Percentiles rank a stretch among this genome's conserved stretches.
These are phyloP conservation scores for Sinapis alba DNA, from an alignment of 441 rosid species.

Conservation along the genomic window DNA sequence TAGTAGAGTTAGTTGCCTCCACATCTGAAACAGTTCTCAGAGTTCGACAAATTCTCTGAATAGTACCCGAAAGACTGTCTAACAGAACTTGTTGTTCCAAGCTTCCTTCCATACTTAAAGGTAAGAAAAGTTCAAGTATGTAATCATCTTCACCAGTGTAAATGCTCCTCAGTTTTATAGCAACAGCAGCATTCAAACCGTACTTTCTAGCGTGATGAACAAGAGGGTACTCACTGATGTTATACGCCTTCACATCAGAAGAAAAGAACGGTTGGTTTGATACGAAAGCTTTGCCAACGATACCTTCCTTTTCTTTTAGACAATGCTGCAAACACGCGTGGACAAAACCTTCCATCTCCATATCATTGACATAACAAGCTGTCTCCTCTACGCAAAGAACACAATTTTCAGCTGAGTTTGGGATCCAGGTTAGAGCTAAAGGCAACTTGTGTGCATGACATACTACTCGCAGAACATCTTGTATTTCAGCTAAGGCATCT, in stretches of 20 bases:
- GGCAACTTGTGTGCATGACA: slow-evolving; percentile 90
- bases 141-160: slow-evolving; percentile 79
- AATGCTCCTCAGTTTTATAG: slow-evolving; percentile 81
- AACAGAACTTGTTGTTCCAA: slow-evolving; percentile 79
- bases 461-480: slow-evolving; percentile 76
- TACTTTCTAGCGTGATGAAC: slow-evolving; percentile 87
- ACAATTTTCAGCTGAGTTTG: slow-evolving; percentile 46
- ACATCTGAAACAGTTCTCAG: slow-evolving; percentile 73
- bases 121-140: slow-evolving; percentile 83
- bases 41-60: slow-evolving; percentile 83
- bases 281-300: slow-evolving; percentile 83
- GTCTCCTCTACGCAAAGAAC: slow-evolving; percentile 62
- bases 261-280: slow-evolving; percentile 75
- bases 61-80: slow-evolving; percentile 72
- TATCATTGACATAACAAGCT: slow-evolving; percentile 79
- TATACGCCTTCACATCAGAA: slow-evolving; percentile 68
- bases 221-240: slow-evolving; percentile 73
- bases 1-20: slow-evolving; percentile 42
- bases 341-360: slow-evolving; percentile 68
- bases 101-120: slow-evolving; percentile 67
- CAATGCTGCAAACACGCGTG: slow-evolving; percentile 70
- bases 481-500: slow-evolving; percentile 75
- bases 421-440: slow-evolving; percentile 88
- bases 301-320: slow-evolving; percentile 82
- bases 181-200: slow-evolving; percentile 83